These are phyloP conservation scores for Eutrema japonicum DNA, from an alignment of 345 rosid genomes.

Conservation along the genomic window DNA sequence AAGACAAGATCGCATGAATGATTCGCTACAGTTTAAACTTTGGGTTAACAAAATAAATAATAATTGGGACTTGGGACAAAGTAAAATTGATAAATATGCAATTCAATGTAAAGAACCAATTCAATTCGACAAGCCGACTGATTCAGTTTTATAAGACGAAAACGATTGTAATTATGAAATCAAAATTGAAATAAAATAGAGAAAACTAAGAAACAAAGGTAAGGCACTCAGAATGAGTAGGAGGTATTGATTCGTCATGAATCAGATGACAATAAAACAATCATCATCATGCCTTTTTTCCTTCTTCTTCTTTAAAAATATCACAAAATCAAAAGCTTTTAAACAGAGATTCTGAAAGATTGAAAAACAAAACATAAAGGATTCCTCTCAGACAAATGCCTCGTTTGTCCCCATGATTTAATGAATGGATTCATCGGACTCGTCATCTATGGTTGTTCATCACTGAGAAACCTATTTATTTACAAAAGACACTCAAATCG, in stretches of 20 bases:
- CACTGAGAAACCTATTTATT: conserved; percentile 61
- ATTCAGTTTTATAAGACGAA: too few species aligned
- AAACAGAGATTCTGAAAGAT: not conserved
- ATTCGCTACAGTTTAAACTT: too few species aligned
- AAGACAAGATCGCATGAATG: too few species aligned
- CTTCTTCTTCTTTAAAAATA: not conserved
- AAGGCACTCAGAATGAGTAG: conserved; percentile 68
- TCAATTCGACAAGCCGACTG: too few species aligned
- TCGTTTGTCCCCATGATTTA: conserved; percentile 67
- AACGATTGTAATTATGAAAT: too few species aligned
- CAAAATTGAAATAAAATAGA: too few species aligned
- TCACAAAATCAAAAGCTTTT: not conserved
- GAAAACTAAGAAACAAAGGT: not conserved
- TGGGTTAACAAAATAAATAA: too few species aligned
- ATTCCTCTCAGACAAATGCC: conserved; percentile 80
- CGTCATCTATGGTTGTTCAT: conserved; percentile 66
- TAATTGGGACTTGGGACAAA: too few species aligned
- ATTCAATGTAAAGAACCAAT: too few species aligned
- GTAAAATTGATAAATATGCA: too few species aligned
- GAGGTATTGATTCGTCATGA: conserved; percentile 49
- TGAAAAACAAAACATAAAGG: not conserved
- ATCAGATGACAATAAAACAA: conserved; percentile 45
- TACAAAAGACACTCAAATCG: not conserved
- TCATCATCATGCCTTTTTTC: conserved; percentile 49
- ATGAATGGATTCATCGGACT: conserved; percentile 70